Evolutionary conservation across 2,329 filamentous ascomycete species (phyloP).

Genomic region (Penicillium sp.): DNA sequence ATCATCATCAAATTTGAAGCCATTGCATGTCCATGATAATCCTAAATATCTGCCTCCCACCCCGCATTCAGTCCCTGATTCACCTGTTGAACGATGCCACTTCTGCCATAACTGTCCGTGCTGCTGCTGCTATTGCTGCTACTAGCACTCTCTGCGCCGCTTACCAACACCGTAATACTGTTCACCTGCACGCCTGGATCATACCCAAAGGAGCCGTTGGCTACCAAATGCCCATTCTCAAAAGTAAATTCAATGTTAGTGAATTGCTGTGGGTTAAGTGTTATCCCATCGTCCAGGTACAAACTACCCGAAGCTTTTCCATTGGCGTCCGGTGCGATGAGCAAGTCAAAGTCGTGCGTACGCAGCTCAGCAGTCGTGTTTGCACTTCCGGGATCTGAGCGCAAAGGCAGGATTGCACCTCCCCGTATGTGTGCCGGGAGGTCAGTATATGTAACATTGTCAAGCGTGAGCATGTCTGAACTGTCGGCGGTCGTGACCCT

Average conservation of each 20-base stretch:
- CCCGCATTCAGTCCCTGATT: background rate
- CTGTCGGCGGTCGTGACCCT: slow-evolving; percentile 44
- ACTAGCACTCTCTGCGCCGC: slow-evolving; percentile 31
- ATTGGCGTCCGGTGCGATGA: slow-evolving; percentile 62
- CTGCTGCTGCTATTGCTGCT: background rate
- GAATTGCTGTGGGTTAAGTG: slow-evolving; percentile 56
- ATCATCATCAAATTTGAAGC: background rate
- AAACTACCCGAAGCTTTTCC: slow-evolving; percentile 63
- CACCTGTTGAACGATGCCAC: background rate
- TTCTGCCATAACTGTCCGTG: background rate
- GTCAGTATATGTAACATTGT: slow-evolving; percentile 45
- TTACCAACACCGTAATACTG: slow-evolving; percentile 34
- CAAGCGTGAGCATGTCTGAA: slow-evolving; percentile 41
- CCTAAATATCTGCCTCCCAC: background rate
- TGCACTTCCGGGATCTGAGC: slow-evolving; percentile 41
- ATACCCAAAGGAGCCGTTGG: slow-evolving; percentile 27
- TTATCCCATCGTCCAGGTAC: slow-evolving; percentile 75
- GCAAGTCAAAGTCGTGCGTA: slow-evolving; percentile 63
- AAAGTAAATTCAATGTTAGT: slow-evolving; percentile 57
- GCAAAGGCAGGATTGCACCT: slow-evolving; percentile 56
- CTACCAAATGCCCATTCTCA: slow-evolving; percentile 37
- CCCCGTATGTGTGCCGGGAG: slow-evolving; percentile 64
- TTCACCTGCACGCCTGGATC: slow-evolving; percentile 27
- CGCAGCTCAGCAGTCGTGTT: slow-evolving; percentile 60
- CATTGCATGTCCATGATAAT: background rate